These are phyloP conservation scores for Dactylorhiza incarnata DNA, from an alignment of 106 monocot species.

Conservation along the genomic window DNA sequence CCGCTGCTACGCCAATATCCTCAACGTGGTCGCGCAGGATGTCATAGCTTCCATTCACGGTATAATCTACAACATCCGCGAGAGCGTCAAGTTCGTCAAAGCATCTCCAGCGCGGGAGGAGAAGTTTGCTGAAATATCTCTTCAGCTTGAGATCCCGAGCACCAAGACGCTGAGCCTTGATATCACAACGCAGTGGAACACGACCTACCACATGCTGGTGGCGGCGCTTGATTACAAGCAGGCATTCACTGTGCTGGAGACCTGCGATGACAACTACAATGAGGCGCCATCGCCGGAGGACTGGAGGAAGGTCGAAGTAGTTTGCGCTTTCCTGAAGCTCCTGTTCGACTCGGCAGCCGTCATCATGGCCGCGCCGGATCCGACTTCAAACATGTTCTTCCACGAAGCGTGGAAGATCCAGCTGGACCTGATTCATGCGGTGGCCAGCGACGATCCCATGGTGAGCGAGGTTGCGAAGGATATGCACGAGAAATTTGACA, in stretches of 20 bases:
- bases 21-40: slow-evolving; percentile 80
- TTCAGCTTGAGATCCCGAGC: slow-evolving; percentile 57
- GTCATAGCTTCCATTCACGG: slow-evolving; percentile 85
- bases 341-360: slow-evolving; percentile 71
- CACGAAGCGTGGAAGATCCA: slow-evolving; percentile 94
- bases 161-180: slow-evolving; percentile 56
- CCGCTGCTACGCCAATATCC: slow-evolving; percentile 71
- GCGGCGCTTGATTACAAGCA: slow-evolving; percentile 75
- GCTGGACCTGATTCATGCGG: slow-evolving; percentile 45
- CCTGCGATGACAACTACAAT: slow-evolving; percentile 76
- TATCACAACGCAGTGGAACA: slow-evolving; percentile 71
- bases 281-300: slow-evolving; percentile 83
- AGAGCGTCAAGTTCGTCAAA: slow-evolving; percentile 86
- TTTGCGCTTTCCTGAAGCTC: slow-evolving; percentile 58
- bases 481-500: slow-evolving; percentile 93
- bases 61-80: slow-evolving; percentile 81
- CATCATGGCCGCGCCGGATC: slow-evolving; percentile 38
- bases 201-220: slow-evolving; percentile 81
- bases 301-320: slow-evolving; percentile 84
- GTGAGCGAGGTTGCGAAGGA: slow-evolving; percentile 45
- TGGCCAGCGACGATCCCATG: slow-evolving; percentile 32
- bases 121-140: slow-evolving; percentile 64
- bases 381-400: slow-evolving; percentile 81
- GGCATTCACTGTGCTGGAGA: slow-evolving; percentile 64
- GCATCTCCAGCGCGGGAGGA: slow-evolving; percentile 67